Conservation (phyloP, 177 flowering plant genomes). For the Vitis hybrid region DNA sequence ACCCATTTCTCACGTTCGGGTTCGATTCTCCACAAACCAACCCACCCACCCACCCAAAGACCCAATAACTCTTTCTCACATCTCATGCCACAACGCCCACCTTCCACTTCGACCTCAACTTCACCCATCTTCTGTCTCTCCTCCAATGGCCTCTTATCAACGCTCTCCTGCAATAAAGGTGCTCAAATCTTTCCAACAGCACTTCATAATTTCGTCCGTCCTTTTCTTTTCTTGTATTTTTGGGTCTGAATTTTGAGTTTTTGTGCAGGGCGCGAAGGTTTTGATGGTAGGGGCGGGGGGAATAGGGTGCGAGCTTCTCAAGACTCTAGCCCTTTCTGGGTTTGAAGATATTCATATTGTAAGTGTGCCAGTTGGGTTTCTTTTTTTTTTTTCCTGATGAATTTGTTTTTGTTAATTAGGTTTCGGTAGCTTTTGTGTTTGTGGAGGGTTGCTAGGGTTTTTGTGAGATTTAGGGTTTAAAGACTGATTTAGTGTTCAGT, state of each 20-base stretch:
- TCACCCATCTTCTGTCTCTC: not conserved
- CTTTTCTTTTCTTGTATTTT: conserved; percentile 4
- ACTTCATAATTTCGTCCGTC: not conserved
- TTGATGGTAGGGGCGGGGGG: conserved; percentile 90
- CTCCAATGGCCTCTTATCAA: conserved; percentile 37
- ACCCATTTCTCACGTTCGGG: too few relatives aligned
- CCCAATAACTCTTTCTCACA: not conserved
- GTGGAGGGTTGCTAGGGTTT: too few relatives aligned
- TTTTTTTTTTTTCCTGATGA: not conserved
- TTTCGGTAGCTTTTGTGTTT: too few relatives aligned
- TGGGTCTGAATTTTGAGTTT: conserved; percentile 1
- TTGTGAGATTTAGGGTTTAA: too few relatives aligned
- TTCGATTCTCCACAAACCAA: too few relatives aligned
- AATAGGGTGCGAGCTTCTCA: conserved; percentile 77
- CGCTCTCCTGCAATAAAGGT: conserved; percentile 46
- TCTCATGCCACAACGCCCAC: not conserved
- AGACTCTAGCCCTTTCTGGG: conserved; percentile 78
- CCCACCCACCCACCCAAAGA: too few relatives aligned
- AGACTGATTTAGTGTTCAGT: too few relatives aligned
- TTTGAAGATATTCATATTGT: conserved; percentile 73
- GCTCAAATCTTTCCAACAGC: not conserved
- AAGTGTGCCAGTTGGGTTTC: conserved; percentile 10
- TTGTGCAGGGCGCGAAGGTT: conserved; percentile 57
- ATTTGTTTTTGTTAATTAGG: too few relatives aligned
- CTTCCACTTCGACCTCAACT: conserved; percentile 7